A percentile compares a stretch with the other conserved stretches of the same genome.
Conservation (phyloP, 805 yeast genomes). For the Lachancea nothofagi region DNA sequence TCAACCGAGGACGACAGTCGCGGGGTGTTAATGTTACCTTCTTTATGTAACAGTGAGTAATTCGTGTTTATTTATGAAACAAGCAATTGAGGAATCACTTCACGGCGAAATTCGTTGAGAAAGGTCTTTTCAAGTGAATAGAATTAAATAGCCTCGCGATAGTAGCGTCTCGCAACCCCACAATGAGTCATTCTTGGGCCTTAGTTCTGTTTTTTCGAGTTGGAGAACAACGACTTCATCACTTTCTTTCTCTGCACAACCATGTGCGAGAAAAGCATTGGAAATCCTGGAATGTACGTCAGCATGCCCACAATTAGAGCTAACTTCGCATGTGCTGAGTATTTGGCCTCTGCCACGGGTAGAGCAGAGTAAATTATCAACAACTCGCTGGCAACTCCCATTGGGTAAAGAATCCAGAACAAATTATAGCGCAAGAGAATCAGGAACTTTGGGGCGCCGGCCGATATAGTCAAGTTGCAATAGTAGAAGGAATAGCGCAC, state of each 20-base stretch:
- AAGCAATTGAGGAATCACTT: no score
- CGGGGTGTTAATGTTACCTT: no score
- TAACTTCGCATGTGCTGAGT: conserved; percentile 48
- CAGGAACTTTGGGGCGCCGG: conserved; percentile 57
- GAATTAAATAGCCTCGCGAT: no score
- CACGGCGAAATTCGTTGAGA: no score
- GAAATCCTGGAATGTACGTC: conserved; percentile 82
- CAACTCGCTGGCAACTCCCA: conserved; percentile 87
- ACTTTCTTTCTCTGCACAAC: conserved; percentile 79
- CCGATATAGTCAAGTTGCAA: conserved; percentile 19
- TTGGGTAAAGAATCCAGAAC: conserved; percentile 78
- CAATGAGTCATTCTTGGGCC: no score
- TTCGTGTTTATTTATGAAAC: no score
- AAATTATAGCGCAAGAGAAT: conserved; percentile 76
- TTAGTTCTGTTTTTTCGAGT: conserved; percentile 5
- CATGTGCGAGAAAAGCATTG: conserved; percentile 82
- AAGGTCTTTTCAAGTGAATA: no score
- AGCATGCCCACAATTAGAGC: conserved; percentile 52
- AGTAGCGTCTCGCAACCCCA: no score
- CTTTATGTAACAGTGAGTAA: no score
- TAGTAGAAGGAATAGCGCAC: conserved; percentile 80
- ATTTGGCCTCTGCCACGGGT: conserved; percentile 52
- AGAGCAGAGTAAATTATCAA: conserved; percentile 64
- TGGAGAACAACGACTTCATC: conserved; percentile 38
- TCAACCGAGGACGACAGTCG: no score